Base-by-base conservation (phyloP, 202 grass and related monocot species). In the Thinopyrum obtusiflorum region DNA sequence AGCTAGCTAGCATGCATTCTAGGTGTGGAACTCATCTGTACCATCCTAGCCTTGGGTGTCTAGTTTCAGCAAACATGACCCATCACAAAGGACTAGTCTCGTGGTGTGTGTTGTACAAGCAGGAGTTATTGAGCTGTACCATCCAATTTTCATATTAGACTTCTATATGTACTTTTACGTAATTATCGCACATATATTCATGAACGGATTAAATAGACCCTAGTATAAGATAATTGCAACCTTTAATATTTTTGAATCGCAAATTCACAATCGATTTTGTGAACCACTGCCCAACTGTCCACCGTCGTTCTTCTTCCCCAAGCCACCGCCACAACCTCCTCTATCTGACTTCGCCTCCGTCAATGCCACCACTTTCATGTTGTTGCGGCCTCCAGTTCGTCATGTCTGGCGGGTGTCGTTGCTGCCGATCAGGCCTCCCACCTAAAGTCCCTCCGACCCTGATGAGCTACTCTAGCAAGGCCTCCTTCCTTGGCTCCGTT, bases 21-120 rank as follows among this genome's bases (percentile, higher is more conserved):
- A 81, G 81, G 82, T 78, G 70, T 88, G 64, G 53, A 82, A 32
- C 71, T 65, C 89, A 65, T 76, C n/a, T 71, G 82, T 82, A 91
- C 82, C 80, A 74, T 87, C 61, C 78, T 89, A 79, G 81, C 72
- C 78, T 85, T 65, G 63, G 11, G 14, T 77, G 77, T 77, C 70
- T 26, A 72, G 82, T 91, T 88, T 88, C 77, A 78, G 86, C 89
- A 81, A 84, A 81, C 82, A 78, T 71, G 81, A 28, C 81, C 75
- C 80, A 70, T 84, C 70, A n/a, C 11, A 84, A 76, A 81, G 40
- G 85, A 55, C 78, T 64, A 49, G 53, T 33, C 73, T 59, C 73
- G 32, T 77, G 11, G 17, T 77, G 35, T 81, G 47, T 77, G 47
- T 70, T 14, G 49, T 77, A 69, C 61, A 55, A 69, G 51, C 28